phyloP scores from a whole-genome alignment of 2,329 filamentous ascomycete genomes.

The Fusarium sp. region DNA sequence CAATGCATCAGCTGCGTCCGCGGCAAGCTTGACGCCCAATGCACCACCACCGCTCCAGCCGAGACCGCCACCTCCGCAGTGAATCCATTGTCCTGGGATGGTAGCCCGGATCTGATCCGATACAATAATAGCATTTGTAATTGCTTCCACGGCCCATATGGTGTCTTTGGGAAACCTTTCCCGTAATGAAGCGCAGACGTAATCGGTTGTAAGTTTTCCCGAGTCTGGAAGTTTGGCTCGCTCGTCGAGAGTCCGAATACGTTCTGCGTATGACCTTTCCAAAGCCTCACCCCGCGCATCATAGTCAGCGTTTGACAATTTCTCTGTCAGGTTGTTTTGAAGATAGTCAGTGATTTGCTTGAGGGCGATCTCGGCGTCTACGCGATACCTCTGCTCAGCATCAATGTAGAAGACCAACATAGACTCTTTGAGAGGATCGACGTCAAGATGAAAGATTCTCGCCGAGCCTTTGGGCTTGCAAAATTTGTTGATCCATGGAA shows the following conservation, averaged over 20 bases:
- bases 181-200: neutral
- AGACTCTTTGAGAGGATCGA: slow-evolving; percentile 23
- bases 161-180: neutral
- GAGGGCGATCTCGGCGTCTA: neutral
- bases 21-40: slow-evolving; percentile 13
- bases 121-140: slow-evolving; percentile 11
- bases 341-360: slow-evolving; percentile 5
- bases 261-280: neutral
- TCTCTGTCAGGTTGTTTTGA: no score
- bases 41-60: slow-evolving; percentile 29
- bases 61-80: slow-evolving; percentile 23
- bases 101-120: slow-evolving; percentile 20
- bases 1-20: slow-evolving; percentile 6
- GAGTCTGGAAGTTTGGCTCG: neutral
- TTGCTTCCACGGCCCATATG: slow-evolving; percentile 16
- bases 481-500: slow-evolving; percentile 30
- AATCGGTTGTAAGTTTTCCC: slow-evolving; percentile 8
- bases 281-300: neutral
- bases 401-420: slow-evolving; percentile 25
- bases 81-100: slow-evolving; percentile 17
- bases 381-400: slow-evolving; percentile 26
- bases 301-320: no score
- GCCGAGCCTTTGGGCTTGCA: slow-evolving; percentile 8
- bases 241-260: neutral
- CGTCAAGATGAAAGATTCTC: slow-evolving; percentile 27